Base-by-base conservation (phyloP, 108 stramenopile species). In the Skeletonema menzelii region DNA sequence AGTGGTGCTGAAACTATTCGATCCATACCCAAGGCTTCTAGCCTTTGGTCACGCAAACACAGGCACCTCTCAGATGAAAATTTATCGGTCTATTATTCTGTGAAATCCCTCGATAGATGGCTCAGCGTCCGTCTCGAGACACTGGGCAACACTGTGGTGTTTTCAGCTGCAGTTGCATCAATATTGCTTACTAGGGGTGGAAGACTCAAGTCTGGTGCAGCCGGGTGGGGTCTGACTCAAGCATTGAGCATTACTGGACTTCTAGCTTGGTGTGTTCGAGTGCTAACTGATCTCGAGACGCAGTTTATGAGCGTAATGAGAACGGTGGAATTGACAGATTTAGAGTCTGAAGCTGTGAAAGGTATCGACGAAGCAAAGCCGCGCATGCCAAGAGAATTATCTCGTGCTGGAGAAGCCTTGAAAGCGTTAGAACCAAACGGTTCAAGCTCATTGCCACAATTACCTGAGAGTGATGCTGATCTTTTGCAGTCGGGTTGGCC, bases 261-360 rank as follows among this genome's bases (percentile, higher is more conserved):
- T 19, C 62, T 94, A 60, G 87, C 90, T 38, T 92, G 91, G 91
- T 53, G 49, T 22, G 95, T 97, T 2, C 86, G 92, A 10, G 90
- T 96, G 92, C 82, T 92, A 57, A 93, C 96, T 6, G 80, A 80
- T 20, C 64, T 96, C 13, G 97, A 97, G 67, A 93, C 95, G 13
- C 84, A 96, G 31, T 94, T 98, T 92, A 95, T 85, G 59, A 86
- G 91, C 13, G 95, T 97, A 6, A 96, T 96, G 74, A 87, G 97
- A 26, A 81, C 96, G 32, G 56, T 89, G 8, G 85, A 72, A 56
- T 95, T 96, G 82, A 75, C 91, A 17, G 72, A 91, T 46, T 84
- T 87, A 27, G 49, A 53, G 49, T 53, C 49, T 13, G 44, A 37
- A 55, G n/a, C 56, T 10, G 65, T 49, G 0, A 67, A 73, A 30